phyloP scores from a whole-genome alignment of 352 stramenopile species.

The Phytophthora pistaciae region DNA sequence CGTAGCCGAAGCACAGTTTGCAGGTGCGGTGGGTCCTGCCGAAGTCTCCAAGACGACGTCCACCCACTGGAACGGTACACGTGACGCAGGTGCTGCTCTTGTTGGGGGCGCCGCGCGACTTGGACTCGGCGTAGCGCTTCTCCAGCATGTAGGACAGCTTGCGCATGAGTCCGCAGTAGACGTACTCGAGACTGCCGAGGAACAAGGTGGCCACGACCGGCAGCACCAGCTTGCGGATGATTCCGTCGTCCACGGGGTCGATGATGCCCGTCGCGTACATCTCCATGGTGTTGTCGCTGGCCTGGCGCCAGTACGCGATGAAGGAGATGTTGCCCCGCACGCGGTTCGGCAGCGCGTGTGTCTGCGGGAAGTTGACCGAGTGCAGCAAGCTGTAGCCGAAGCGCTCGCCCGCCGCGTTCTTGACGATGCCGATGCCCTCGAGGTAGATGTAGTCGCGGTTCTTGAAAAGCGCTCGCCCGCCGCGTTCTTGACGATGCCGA shows the following conservation, averaged over 20 bases:
- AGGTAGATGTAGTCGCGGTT: background rate
- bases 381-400: background rate
- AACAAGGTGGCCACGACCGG: background rate
- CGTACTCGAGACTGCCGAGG: background rate
- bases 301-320: background rate
- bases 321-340: background rate
- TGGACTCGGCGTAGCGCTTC: background rate
- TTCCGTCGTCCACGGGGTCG: background rate
- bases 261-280: conserved; percentile 1
- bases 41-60: background rate
- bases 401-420: background rate
- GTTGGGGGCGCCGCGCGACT: background rate
- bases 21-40: background rate
- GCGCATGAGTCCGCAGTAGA: background rate
- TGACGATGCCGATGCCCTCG: background rate
- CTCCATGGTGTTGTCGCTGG: background rate
- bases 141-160: background rate
- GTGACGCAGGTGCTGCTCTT: background rate
- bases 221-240: background rate
- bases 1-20: background rate
- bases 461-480: background rate
- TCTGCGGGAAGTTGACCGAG: background rate
- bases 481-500: background rate
- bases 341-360: background rate
- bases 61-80: background rate